Base-by-base conservation (phyloP, 2,329 filamentous ascomycete species). In the Botrytis pseudocinerea region DNA sequence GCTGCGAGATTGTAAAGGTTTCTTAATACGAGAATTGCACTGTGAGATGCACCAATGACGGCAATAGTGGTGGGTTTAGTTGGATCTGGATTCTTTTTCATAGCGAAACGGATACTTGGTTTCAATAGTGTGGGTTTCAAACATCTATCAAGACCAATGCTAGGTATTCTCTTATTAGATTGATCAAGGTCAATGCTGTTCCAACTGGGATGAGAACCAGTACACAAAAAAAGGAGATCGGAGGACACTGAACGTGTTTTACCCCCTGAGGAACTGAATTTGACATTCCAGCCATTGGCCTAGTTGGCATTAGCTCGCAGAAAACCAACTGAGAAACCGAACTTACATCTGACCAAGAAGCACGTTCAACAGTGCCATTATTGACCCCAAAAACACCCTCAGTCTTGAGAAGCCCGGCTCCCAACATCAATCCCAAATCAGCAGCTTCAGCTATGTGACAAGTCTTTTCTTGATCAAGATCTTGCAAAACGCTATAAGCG, bases 11-110 rank as follows among this genome's bases (percentile, higher is more conserved):
- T 83, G 79, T 86, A 85, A 20, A 91, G 84, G 78, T 91, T 91
- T 79, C 87, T 85, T 25, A 91, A 85, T 38, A 89, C 88, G 16
- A 91, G 83, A 65, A 91, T 87, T 20, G 89, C 89, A 61, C 87
- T 89, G 80, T 91, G 89, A 2, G 88, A 90, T 62, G 88, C 88
- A 46, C 89, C 89, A 16, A 91, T 83, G 16, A 91, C 87, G 20
- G 84, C 88, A 25, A 91, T 80, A 4, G 85, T 88, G 25, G 20
- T 25, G 2, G 10, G 51, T 42, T 25, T n/a, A 22, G 22, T 22
- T 42, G 35, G 8, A 8, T 57, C 25, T 28, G 48, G 40, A 20
- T 10, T 42, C 18, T 14, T 7, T n/a, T 57, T 9, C 0, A 16
- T 32, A 20, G 9, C 4, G 22, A 16, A 5, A 25, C 25, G 25